phyloP scores from a whole-genome alignment of 805 yeast genomes.

The Clavispora vitiphila region DNA sequence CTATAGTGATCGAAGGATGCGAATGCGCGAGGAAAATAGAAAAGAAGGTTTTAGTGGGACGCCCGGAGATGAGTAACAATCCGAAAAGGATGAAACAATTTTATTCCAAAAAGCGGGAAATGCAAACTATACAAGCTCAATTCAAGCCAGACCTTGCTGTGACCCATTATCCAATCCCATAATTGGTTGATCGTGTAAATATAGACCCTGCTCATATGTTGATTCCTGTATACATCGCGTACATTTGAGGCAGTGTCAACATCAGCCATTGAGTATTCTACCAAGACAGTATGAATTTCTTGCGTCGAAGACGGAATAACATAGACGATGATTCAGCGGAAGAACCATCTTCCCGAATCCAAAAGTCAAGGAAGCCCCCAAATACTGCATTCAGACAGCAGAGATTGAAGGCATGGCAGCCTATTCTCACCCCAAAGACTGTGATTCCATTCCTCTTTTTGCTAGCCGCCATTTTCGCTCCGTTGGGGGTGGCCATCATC shows the following conservation, averaged over 20 bases:
- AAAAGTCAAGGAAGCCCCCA: constrained; percentile 39
- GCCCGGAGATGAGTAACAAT: no score
- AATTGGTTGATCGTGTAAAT: no score
- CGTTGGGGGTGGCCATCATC: constrained; percentile 82
- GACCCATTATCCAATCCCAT: no score
- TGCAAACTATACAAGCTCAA: no score
- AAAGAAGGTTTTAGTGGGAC: no score
- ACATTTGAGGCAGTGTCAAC: constrained; percentile 1
- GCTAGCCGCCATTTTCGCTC: constrained; percentile 77
- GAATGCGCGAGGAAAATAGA: no score
- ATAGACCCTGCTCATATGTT: neutral
- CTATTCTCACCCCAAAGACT: constrained; percentile 85
- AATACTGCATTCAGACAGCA: constrained; percentile 79
- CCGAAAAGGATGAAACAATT: no score
- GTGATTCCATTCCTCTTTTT: constrained; percentile 80
- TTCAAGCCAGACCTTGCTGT: no score
- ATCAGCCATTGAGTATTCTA: neutral
- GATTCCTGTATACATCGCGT: neutral
- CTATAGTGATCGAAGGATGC: no score
- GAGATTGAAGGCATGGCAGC: constrained; percentile 70
- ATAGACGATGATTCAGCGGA: constrained; percentile 13
- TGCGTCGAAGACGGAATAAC: constrained; percentile 26
- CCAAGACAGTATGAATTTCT: constrained; percentile 23
- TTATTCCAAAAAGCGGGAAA: no score
- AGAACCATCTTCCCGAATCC: constrained; percentile 10